Conservation (phyloP, 495 filamentous ascomycete genomes). For the Letharia columbiana region DNA sequence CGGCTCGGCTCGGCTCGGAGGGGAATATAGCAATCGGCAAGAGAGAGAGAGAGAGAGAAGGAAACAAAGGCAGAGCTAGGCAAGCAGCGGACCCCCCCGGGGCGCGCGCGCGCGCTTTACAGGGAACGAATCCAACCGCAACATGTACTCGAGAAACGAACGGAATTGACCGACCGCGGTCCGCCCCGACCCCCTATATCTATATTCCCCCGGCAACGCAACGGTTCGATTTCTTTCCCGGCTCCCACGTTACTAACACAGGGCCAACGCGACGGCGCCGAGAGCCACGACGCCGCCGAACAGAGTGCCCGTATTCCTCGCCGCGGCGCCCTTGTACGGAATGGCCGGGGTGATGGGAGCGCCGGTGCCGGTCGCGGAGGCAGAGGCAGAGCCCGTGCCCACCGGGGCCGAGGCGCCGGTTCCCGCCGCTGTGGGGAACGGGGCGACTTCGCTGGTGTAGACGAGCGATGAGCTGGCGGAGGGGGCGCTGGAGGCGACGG, state of each 20-base stretch:
- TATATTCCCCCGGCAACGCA: no score
- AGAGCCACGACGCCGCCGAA: conserved; percentile 6
- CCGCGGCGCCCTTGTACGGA: conserved; percentile 7
- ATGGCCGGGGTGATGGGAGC: conserved; percentile 3
- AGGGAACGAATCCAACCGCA: no score
- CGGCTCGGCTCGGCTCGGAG: no score
- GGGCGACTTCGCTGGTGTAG: conserved; percentile 1
- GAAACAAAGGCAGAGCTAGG: no score
- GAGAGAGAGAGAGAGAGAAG: no score
- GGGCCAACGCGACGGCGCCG: conserved; percentile 4
- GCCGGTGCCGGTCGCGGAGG: neutral
- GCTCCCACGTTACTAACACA: conserved; percentile 17
- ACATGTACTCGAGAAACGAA: no score
- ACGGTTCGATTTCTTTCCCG: no score
- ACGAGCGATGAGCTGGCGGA: neutral
- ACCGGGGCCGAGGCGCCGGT: neutral
- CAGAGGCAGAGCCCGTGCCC: neutral
- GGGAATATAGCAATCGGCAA: no score
- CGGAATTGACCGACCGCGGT: no score
- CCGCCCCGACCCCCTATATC: no score
- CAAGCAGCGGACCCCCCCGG: no score
- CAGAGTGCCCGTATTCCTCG: neutral
- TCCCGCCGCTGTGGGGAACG: conserved; percentile 10
- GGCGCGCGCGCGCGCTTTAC: no score
- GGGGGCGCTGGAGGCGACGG: neutral